These are phyloP conservation scores for Aspergillus caelatus DNA, from an alignment of 2,329 filamentous ascomycete genomes.

Conservation along the genomic window DNA sequence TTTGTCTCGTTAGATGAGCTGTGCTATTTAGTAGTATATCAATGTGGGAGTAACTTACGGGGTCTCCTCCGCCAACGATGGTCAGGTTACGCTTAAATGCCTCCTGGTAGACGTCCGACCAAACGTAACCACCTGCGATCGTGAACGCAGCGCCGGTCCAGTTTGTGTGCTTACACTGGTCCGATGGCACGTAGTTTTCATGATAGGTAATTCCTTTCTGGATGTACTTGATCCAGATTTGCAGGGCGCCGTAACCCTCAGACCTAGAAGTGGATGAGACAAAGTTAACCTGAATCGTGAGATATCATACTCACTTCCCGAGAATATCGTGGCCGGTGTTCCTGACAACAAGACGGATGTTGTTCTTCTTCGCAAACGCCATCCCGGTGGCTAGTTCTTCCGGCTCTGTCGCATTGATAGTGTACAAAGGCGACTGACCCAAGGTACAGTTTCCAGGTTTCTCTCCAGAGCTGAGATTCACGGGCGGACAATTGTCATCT, in stretches of 20 bases:
- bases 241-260: constrained; percentile 32
- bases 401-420: constrained; percentile 31
- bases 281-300: background rate
- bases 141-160: constrained; percentile 37
- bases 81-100: constrained; percentile 29
- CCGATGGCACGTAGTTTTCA: constrained; percentile 26
- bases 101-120: constrained; percentile 30
- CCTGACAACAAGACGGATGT: constrained; percentile 53
- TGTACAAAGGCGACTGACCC: constrained; percentile 30
- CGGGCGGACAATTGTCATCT: constrained; percentile 29
- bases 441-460: constrained; percentile 27
- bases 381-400: constrained; percentile 29
- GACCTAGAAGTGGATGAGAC: constrained; percentile 20
- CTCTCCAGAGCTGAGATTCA: constrained; percentile 25
- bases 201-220: constrained; percentile 33
- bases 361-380: constrained; percentile 51
- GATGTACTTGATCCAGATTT: constrained; percentile 35
- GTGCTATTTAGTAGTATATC: background rate
- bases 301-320: constrained; percentile 10
- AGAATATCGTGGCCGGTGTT: constrained; percentile 44
- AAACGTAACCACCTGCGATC: constrained; percentile 29
- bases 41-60: constrained; percentile 10
- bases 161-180: constrained; percentile 36
- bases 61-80: constrained; percentile 34
- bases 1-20: background rate